Evolutionary conservation across 2,329 filamentous ascomycete species (phyloP), one percentile per base, ranked within the genome.

Genomic region (Microascus cirrosus): DNA sequence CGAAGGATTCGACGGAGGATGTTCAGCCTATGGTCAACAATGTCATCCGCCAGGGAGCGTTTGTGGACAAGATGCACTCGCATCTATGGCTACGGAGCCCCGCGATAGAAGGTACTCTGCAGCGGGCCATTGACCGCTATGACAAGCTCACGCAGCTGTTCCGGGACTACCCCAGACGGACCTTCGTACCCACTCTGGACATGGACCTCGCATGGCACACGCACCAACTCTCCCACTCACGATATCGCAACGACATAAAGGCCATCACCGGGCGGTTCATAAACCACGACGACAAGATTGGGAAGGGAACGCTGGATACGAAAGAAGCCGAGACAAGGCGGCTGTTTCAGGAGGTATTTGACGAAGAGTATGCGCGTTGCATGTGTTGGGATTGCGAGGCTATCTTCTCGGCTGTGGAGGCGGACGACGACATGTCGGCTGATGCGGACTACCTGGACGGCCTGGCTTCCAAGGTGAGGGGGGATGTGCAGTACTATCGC

Each of bases 121-220:
- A 60, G 1, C 68, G 71, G 8, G 68, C 70, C 3, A 62, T 70
- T 2, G 61, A 63, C 2, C 69, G 75, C 2, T 78, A 78, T 59
- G 60, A 60, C 15, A 66, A 68, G 34, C 75, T 75, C 58, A 62
- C 74, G 42, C 61, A 62, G 11, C 65, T 76, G 2, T 61, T 74
- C 45, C 64, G 62, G 35, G 58, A 62, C 0, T 63, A 70, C 56
- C 64, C 65, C 5, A 58, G 58, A 6, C 65, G 28, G 11, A 68
- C 66, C 15, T 59, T 72, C 3, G 73, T 75, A 2, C 74, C 74
- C 0, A 74, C 73, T 0, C 61, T 74, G 4, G 73, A 75, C 59
- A 69, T 76, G 20, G 73, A 76, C 59, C 63, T 76, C 0, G 68
- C 68, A 1, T 76, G 74, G 74, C 72, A 75, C 54, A 76, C 74